phyloP scores from a whole-genome alignment of 1,139 yeast genomes.

The Hemisphaericaspora xylofermentans region DNA sequence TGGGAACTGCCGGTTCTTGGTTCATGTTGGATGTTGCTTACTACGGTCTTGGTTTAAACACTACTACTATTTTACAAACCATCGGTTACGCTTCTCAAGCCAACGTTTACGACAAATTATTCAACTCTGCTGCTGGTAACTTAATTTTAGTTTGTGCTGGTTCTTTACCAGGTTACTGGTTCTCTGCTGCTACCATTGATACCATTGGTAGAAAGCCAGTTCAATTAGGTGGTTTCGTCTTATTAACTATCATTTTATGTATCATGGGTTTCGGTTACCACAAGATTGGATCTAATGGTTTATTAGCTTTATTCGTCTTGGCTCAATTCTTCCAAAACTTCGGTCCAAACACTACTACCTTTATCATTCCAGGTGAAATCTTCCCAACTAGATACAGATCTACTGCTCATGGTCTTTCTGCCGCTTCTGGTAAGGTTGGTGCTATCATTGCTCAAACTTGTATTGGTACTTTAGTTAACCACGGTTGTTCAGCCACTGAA shows the following conservation, averaged over 20 bases:
- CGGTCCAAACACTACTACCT: slow-evolving; percentile 96
- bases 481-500: slow-evolving; percentile 61
- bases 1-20: slow-evolving; percentile 98
- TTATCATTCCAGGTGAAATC: slow-evolving; percentile 93
- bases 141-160: slow-evolving; percentile 89
- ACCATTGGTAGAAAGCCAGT: slow-evolving; percentile 78
- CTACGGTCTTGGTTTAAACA: slow-evolving; percentile 83
- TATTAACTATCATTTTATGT: slow-evolving; percentile 68
- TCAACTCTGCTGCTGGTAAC: slow-evolving; percentile 84
- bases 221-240: slow-evolving; percentile 69
- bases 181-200: slow-evolving; percentile 73
- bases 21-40: slow-evolving; percentile 93
- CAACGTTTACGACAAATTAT: slow-evolving; percentile 62
- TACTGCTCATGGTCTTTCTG: slow-evolving; percentile 96
- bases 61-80: slow-evolving; percentile 77
- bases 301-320: slow-evolving; percentile 71
- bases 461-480: slow-evolving; percentile 79
- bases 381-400: slow-evolving; percentile 98
- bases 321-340: slow-evolving; percentile 86
- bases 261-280: slow-evolving; percentile 78
- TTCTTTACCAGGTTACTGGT: slow-evolving; percentile 90
- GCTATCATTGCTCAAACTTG: slow-evolving; percentile 94
- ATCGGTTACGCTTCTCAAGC: slow-evolving; percentile 76
- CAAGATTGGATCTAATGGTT: slow-evolving; percentile 57
- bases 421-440: slow-evolving; percentile 94